Evolutionary conservation across 208 protist species (phyloP).

Genomic region (Kentomonas sorsogonicus): DNA sequence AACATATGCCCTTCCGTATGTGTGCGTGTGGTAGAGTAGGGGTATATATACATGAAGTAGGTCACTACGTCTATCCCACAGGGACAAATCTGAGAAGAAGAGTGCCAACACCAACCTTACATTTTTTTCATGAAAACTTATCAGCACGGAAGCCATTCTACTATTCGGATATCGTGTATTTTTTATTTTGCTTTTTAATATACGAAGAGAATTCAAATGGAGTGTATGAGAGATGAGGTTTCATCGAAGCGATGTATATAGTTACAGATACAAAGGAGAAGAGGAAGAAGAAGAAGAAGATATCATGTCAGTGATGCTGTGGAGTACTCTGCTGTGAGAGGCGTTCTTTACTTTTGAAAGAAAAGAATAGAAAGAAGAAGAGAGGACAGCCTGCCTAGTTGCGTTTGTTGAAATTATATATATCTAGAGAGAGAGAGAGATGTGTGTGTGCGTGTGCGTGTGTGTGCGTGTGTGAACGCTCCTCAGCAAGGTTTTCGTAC

Average conservation of each 20-base stretch:
- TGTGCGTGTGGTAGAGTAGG: too few species aligned
- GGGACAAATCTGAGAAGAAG: too few species aligned
- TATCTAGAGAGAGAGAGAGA: neutral
- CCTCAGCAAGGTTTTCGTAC: neutral
- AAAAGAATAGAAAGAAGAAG: too few species aligned
- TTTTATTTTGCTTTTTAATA: neutral
- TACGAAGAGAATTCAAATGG: neutral
- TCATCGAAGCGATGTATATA: neutral
- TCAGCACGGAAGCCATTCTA: neutral
- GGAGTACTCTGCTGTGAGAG: too few species aligned
- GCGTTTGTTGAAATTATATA: neutral
- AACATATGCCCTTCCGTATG: too few species aligned
- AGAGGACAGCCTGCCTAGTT: too few species aligned
- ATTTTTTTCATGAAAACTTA: neutral
- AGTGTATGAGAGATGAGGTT: slow-evolving; percentile 8
- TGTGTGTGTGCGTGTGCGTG: neutral
- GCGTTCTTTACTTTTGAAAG: too few species aligned
- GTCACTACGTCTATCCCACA: too few species aligned
- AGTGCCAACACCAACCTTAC: too few species aligned
- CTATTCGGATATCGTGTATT: neutral
- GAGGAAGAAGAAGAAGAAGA: neutral
- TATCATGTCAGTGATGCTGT: too few species aligned
- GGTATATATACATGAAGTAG: too few species aligned
- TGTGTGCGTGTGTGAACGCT: neutral
- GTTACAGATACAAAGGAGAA: neutral